phyloP scores from a whole-genome alignment of 805 yeast genomes.

The Yarrowia hollandica region DNA sequence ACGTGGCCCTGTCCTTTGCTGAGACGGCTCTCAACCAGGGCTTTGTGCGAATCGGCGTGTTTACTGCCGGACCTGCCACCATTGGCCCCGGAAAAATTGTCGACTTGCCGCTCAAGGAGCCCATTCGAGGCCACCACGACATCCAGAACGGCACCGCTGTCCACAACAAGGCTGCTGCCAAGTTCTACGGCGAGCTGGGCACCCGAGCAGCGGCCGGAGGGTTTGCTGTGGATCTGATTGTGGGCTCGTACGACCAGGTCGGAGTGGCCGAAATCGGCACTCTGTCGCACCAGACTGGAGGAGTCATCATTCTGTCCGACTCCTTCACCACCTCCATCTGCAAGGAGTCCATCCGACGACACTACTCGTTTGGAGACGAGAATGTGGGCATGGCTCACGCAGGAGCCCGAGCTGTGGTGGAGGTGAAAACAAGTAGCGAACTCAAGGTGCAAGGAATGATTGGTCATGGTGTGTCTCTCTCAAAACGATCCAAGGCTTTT shows the following conservation, averaged over 20 bases:
- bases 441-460: conserved; percentile 88
- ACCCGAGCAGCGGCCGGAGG: conserved; percentile 68
- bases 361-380: conserved; percentile 47
- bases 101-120: conserved; percentile 85
- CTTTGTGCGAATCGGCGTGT: conserved; percentile 86
- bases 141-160: conserved; percentile 86
- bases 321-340: conserved; percentile 92
- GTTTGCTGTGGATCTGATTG: conserved; percentile 82
- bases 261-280: conserved; percentile 92
- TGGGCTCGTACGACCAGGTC: conserved; percentile 94
- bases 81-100: conserved; percentile 93
- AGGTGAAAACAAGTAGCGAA: conserved; percentile 75
- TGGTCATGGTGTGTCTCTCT: conserved; percentile 82
- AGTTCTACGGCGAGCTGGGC: conserved; percentile 74
- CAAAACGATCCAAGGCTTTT: conserved; percentile 55
- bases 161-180: conserved; percentile 79
- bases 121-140: conserved; percentile 95
- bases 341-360: conserved; percentile 84
- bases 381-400: conserved; percentile 22
- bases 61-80: conserved; percentile 94
- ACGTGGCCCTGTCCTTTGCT: conserved; percentile 76
- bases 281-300: conserved; percentile 81
- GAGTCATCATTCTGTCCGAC: conserved; percentile 80
- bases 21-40: conserved; percentile 73
- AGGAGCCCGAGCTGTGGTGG: conserved; percentile 58